A percentile compares a stretch with the other conserved stretches of the same genome.
These are phyloP conservation scores for Populus tomentosa DNA, from an alignment of 441 rosid species.

Conservation along the genomic window DNA sequence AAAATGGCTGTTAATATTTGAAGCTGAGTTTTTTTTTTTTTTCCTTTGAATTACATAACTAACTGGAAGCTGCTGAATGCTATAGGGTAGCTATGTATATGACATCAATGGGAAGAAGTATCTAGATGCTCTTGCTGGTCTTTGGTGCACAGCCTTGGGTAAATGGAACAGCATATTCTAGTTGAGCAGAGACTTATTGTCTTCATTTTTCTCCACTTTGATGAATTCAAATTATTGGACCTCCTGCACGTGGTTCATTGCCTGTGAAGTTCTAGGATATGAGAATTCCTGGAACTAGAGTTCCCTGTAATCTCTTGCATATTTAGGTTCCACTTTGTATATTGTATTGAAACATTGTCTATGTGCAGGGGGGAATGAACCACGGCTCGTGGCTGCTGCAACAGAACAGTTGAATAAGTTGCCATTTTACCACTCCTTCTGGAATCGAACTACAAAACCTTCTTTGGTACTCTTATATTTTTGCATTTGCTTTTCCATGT, in stretches of 20 bases:
- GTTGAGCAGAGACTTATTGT: background rate
- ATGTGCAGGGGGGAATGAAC: slow-evolving; percentile 84
- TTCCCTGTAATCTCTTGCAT: background rate
- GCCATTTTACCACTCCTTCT: slow-evolving; percentile 96
- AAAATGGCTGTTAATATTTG: background rate
- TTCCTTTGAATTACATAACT: slow-evolving; percentile 1
- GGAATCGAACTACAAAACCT: slow-evolving; percentile 96
- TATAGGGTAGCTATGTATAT: slow-evolving; percentile 82
- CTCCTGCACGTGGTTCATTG: background rate
- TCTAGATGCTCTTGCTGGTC: slow-evolving; percentile 95
- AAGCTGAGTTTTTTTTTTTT: slow-evolving; percentile 1
- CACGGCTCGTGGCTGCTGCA: slow-evolving; percentile 86
- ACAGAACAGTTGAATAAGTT: slow-evolving; percentile 59
- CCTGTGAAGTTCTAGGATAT: background rate
- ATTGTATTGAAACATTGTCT: slow-evolving; percentile 1
- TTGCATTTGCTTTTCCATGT: background rate
- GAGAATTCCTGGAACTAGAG: background rate
- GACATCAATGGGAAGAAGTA: slow-evolving; percentile 79
- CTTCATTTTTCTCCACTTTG: background rate
- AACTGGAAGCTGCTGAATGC: slow-evolving; percentile 15
- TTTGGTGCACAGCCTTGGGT: slow-evolving; percentile 98
- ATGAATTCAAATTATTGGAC: background rate
- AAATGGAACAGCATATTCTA: slow-evolving; percentile 5
- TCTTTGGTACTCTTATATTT: slow-evolving; percentile 54
- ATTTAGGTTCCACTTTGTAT: background rate